Percentiles rank a stretch among this genome's conserved stretches.
Conservation (phyloP, 345 rosid genomes). For the Firmiana major region DNA sequence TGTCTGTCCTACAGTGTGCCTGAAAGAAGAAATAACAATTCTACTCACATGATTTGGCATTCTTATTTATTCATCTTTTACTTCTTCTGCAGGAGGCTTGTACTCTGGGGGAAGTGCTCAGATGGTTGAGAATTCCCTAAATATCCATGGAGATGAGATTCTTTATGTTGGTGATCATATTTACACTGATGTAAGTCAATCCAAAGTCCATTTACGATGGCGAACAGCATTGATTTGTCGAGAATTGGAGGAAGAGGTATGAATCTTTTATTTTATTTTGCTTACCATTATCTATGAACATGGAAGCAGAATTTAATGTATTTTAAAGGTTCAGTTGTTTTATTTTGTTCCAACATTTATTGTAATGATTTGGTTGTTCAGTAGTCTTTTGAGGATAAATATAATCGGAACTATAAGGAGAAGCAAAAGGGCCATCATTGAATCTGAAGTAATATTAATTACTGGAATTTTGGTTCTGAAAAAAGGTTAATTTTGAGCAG, state of each 20-base stretch:
- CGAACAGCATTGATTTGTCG: conserved; percentile 90
- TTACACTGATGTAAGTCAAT: conserved; percentile 93
- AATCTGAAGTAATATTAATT: background rate
- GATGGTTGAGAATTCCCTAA: conserved; percentile 82
- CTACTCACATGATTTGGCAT: conserved; percentile 3
- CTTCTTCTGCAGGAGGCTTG: conserved; percentile 57
- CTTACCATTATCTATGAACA: background rate
- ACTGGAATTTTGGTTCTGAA: background rate
- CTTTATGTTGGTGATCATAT: conserved; percentile 95
- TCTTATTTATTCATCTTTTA: conserved; percentile 8
- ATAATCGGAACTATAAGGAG: background rate
- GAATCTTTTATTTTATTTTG: conserved; percentile 7
- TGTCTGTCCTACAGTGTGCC: background rate
- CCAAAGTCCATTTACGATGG: conserved; percentile 93
- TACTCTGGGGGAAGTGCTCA: conserved; percentile 98
- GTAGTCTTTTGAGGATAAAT: background rate
- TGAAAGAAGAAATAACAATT: background rate
- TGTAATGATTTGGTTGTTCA: background rate
- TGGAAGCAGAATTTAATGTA: background rate
- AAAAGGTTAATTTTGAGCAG: background rate
- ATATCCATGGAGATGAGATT: conserved; percentile 92
- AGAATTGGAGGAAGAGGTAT: conserved; percentile 93
- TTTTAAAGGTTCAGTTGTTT: background rate
- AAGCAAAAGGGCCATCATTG: background rate
- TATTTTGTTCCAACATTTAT: background rate